Percentiles rank a stretch among this genome's conserved stretches.
Conservation (phyloP, 345 rosid species). For the Lumnitzera littorea region DNA sequence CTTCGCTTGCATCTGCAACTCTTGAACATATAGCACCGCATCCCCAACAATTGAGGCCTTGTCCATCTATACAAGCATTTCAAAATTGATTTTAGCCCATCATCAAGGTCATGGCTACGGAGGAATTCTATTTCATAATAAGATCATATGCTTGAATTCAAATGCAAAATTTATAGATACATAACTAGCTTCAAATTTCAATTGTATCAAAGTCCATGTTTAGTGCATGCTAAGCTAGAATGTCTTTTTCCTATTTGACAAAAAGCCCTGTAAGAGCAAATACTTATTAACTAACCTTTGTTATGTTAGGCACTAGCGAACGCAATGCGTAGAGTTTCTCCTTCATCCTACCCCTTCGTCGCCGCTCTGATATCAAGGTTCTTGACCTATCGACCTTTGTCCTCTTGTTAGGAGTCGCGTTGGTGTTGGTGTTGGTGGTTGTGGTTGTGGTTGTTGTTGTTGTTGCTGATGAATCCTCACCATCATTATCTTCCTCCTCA, state of each 20-base stretch:
- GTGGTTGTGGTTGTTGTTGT: slow-evolving; percentile 49
- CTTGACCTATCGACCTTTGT: slow-evolving; percentile 54
- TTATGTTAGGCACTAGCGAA: slow-evolving; percentile 83
- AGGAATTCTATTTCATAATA: no score
- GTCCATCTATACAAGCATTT: slow-evolving; percentile 55
- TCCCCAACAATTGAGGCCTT: slow-evolving; percentile 93
- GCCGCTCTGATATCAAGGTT: slow-evolving; percentile 64
- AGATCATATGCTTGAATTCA: no score
- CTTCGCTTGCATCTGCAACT: slow-evolving; percentile 57
- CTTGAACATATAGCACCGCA: slow-evolving; percentile 66
- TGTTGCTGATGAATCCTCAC: slow-evolving; percentile 47
- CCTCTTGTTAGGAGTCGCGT: slow-evolving; percentile 22
- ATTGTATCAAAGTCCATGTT: no score
- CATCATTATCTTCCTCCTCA: slow-evolving; percentile 30
- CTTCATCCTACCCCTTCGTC: slow-evolving; percentile 76
- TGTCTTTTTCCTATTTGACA: no score
- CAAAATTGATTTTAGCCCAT: no score
- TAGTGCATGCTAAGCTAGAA: no score
- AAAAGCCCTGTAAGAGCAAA: background rate
- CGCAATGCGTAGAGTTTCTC: slow-evolving; percentile 83
- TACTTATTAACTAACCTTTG: slow-evolving; percentile 40
- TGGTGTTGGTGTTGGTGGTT: slow-evolving; percentile 19
- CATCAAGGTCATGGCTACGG: no score
- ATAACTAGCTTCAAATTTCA: no score
- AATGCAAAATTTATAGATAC: no score